Evolutionary conservation across 345 rosid species (phyloP), one percentile per base, ranked within the genome.

Genomic region (Populus ilicifolia): DNA sequence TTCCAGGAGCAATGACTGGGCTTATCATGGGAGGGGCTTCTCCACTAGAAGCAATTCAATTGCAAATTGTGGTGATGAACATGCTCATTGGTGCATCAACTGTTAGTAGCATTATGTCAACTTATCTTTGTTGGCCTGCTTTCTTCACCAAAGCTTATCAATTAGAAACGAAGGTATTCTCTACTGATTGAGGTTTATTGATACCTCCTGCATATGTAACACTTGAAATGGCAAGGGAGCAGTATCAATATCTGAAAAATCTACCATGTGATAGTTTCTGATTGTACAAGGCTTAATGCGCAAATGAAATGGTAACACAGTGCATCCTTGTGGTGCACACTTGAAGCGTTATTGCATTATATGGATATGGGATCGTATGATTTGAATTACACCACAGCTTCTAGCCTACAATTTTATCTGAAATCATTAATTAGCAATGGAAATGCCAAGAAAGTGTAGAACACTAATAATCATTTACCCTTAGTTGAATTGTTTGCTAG

Each of bases 1-100:
- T 93, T 43, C 99, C 99, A 0, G 97, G 98, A 0, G 97, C 99
- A 0, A 95, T 93, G 98, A 95, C 98, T 1, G 93, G 97, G 23
- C 89, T 95, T 75, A 95, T 95, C 75, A 93, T 95, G 99, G 99
- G 98, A 9, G 99, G 99, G 64, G 93, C 99, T 9, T 92, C 98
- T 6, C 97, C 98, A 1, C 75, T 90, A 1, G 96, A 93, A 76
- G 98, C 98, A 9, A 93, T 95, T 76, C 99, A 95, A 70, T 87
- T 93, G 18, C 98, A 95, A 88, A 95, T 95, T n/a, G 92, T 93
- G 44, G 99, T 95, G 0, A 95, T 92, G 99, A 93, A 93, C 84
- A 95, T 93, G 98, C 81, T 95, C 23, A 80, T 95, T 0, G 94
- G 94, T 10, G 94, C 99, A 27, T 81, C 92, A 0, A 92, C 99